These are phyloP conservation scores for Vaccinium myrtillus DNA, from an alignment of 148 eudicot species.

Conservation along the genomic window DNA sequence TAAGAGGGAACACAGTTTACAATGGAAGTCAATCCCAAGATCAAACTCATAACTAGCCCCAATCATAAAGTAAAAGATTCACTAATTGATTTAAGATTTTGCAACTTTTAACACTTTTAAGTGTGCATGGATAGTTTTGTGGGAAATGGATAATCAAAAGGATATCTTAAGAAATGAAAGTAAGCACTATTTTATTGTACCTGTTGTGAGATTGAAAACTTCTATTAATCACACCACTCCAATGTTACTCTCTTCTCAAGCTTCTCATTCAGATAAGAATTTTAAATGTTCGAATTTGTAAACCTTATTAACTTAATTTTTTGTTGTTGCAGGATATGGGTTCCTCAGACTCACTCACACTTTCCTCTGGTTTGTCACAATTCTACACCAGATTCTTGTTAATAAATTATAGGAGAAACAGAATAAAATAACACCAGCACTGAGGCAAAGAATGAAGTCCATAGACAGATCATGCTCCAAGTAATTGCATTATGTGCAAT, in stretches of 20 bases:
- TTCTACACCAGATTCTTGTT: neutral
- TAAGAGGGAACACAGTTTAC: neutral
- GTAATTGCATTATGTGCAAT: neutral
- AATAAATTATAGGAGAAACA: neutral
- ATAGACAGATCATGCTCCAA: neutral
- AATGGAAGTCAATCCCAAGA: neutral
- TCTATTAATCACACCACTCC: neutral
- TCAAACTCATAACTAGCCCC: neutral
- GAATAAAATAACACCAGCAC: neutral
- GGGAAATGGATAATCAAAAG: neutral
- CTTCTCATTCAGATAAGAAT: neutral
- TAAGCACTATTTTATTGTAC: neutral
- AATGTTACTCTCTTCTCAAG: neutral
- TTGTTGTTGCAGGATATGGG: constrained; percentile 47
- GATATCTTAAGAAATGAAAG: neutral
- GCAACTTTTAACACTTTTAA: neutral
- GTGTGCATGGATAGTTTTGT: neutral
- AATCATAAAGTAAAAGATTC: neutral
- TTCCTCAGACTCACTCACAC: constrained; percentile 43
- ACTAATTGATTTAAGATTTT: neutral
- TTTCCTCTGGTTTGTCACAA: constrained; percentile 49
- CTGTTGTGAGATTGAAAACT: neutral
- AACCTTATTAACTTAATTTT: neutral
- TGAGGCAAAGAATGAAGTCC: constrained; percentile 4
- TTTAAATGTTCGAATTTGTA: neutral